A percentile compares a stretch with the other conserved stretches of the same genome.
phyloP scores from a whole-genome alignment of 768 basidiomycete species.

The Amanita exitialis region DNA sequence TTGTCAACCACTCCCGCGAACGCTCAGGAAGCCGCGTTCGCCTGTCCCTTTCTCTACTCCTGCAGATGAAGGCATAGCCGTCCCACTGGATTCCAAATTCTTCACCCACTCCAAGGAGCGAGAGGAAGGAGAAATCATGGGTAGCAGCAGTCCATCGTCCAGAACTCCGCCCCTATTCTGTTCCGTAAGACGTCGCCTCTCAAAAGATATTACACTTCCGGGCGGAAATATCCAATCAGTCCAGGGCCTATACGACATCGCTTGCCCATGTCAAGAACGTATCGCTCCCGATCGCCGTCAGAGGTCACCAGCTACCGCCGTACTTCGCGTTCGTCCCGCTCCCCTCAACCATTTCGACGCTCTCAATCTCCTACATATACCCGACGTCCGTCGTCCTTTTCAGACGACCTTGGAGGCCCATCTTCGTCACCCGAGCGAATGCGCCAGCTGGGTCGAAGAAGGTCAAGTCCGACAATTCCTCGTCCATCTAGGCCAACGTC shows the following conservation, averaged over 20 bases:
- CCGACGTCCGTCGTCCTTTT: neutral
- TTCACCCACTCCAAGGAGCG: slow-evolving; percentile 4
- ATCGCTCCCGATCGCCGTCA: slow-evolving; percentile 1
- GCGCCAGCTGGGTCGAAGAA: neutral
- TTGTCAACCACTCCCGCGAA: neutral
- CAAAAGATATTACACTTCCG: neutral
- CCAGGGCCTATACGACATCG: slow-evolving; percentile 3
- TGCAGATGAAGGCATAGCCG: slow-evolving; percentile 5
- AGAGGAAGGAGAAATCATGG: slow-evolving; percentile 4
- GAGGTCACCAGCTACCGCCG: neutral
- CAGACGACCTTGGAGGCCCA: neutral
- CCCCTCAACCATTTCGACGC: neutral
- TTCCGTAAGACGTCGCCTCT: neutral
- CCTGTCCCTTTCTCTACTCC: neutral
- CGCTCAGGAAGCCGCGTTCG: neutral
- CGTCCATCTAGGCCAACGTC: neutral
- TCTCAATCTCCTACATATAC: neutral
- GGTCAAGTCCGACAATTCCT: neutral
- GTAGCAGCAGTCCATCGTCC: neutral
- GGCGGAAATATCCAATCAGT: slow-evolving; percentile 2
- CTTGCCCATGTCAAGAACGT: slow-evolving; percentile 2
- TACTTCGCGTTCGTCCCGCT: too few species aligned
- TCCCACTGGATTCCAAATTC: slow-evolving; percentile 11
- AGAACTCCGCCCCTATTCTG: neutral
- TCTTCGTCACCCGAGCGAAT: neutral